phyloP scores from a whole-genome alignment of 1,139 yeast species.

The Suzukiozyma palmioleophila region DNA sequence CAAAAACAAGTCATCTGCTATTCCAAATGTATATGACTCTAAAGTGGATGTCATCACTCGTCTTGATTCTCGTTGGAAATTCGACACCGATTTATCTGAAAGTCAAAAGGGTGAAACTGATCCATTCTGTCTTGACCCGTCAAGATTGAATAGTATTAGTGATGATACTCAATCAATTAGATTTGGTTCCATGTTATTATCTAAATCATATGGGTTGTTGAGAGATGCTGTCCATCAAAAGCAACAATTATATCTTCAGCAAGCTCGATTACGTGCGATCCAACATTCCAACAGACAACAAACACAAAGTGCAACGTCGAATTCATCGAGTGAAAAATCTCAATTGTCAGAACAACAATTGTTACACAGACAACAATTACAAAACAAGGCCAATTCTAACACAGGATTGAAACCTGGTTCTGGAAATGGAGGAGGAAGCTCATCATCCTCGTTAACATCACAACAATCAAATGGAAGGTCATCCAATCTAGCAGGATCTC shows the following conservation, averaged over 20 bases:
- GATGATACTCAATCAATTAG: slow-evolving; percentile 86
- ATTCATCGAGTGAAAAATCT: slow-evolving; percentile 40
- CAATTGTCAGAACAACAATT: slow-evolving; percentile 38
- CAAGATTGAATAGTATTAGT: slow-evolving; percentile 72
- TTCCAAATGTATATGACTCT: slow-evolving; percentile 52
- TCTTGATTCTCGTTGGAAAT: slow-evolving; percentile 68
- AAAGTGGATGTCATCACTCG: slow-evolving; percentile 50
- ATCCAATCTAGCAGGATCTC: slow-evolving; percentile 1
- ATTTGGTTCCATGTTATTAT: slow-evolving; percentile 85
- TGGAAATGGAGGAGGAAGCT: slow-evolving; percentile 2
- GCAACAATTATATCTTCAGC: slow-evolving; percentile 39
- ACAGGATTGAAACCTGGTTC: background rate
- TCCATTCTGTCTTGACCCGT: slow-evolving; percentile 63
- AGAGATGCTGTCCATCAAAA: slow-evolving; percentile 48
- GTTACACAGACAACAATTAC: slow-evolving; percentile 18
- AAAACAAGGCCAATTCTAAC: slow-evolving; percentile 8
- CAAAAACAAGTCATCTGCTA: slow-evolving; percentile 1
- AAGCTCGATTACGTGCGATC: slow-evolving; percentile 44
- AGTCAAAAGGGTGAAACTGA: slow-evolving; percentile 43
- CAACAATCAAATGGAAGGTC: slow-evolving; percentile 1
- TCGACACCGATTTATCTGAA: slow-evolving; percentile 60
- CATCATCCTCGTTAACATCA: slow-evolving; percentile 6
- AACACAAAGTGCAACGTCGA: slow-evolving; percentile 13
- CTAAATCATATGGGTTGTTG: slow-evolving; percentile 76
- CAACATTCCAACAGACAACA: slow-evolving; percentile 31